Percentiles rank a stretch among this genome's conserved stretches.
Evolutionary conservation across 345 rosid genomes (phyloP).

Genomic region (Eucalyptus albens): DNA sequence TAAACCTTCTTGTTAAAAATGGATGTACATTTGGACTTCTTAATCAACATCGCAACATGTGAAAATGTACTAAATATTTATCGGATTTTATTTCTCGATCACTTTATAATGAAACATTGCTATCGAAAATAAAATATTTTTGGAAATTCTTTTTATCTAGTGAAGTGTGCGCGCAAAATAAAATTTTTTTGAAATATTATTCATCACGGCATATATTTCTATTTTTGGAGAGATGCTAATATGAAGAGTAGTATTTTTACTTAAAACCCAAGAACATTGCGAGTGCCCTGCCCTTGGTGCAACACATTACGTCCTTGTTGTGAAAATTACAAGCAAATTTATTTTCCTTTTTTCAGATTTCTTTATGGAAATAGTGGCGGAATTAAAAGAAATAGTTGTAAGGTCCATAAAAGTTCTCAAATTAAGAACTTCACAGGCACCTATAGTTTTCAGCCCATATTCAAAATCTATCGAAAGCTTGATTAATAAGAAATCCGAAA

Average conservation of each 20-base stretch:
- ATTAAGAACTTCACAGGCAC: neutral
- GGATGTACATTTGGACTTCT: neutral
- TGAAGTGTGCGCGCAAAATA: accelerated
- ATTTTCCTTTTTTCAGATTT: neutral
- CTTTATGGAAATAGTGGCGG: neutral
- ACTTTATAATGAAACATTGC: neutral
- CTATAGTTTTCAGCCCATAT: neutral
- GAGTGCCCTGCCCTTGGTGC: too few species aligned
- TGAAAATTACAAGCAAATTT: too few species aligned
- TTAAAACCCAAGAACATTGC: neutral
- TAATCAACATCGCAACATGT: neutral
- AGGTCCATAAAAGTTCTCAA: neutral
- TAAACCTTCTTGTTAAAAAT: too few species aligned
- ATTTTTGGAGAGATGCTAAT: neutral
- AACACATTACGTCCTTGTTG: too few species aligned
- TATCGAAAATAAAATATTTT: too few species aligned
- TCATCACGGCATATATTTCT: neutral
- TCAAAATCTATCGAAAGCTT: neutral
- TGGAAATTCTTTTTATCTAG: too few species aligned
- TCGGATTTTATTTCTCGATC: neutral
- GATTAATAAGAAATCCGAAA: neutral
- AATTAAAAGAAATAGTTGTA: too few species aligned
- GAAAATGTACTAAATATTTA: neutral
- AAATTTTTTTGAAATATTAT: too few species aligned
- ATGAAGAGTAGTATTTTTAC: neutral